These are phyloP conservation scores for Chlorella ohadii DNA, from an alignment of 139 green algal genomes.

Conservation along the genomic window DNA sequence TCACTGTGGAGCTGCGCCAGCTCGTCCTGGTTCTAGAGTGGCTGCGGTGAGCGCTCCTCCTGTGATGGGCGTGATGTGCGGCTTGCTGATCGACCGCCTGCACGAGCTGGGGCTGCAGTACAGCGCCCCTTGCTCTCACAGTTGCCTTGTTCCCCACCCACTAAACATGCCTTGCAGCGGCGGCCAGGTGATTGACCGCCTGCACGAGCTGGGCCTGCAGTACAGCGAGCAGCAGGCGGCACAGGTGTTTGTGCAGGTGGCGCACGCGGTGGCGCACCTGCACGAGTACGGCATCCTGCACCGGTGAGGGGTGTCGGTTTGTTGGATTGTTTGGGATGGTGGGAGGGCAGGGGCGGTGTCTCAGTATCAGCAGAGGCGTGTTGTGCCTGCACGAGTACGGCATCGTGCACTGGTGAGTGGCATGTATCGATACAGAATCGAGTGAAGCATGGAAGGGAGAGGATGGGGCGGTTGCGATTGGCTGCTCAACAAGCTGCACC, in stretches of 20 bases:
- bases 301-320: background rate
- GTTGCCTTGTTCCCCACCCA: background rate
- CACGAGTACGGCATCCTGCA: slow-evolving; percentile 58
- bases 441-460: too few relatives aligned
- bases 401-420: too few relatives aligned
- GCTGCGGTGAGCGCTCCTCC: slow-evolving; percentile 35
- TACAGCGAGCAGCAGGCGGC: slow-evolving; percentile 62
- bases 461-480: too few relatives aligned
- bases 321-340: too few relatives aligned
- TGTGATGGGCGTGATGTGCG: too few relatives aligned
- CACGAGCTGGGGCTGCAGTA: background rate
- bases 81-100: background rate
- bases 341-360: too few relatives aligned
- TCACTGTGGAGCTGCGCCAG: background rate
- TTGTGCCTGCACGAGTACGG: too few relatives aligned
- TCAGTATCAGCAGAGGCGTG: too few relatives aligned
- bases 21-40: slow-evolving; percentile 64
- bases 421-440: too few relatives aligned
- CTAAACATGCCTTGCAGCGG: slow-evolving; percentile 8
- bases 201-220: slow-evolving; percentile 49
- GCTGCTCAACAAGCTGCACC: too few relatives aligned
- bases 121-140: background rate
- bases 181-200: slow-evolving; percentile 50
- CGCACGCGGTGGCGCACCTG: slow-evolving; percentile 45
- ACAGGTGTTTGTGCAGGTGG: slow-evolving; percentile 54